phyloP scores from a whole-genome alignment of 176 grass and related monocot genomes.

The Paspalum notatum region DNA sequence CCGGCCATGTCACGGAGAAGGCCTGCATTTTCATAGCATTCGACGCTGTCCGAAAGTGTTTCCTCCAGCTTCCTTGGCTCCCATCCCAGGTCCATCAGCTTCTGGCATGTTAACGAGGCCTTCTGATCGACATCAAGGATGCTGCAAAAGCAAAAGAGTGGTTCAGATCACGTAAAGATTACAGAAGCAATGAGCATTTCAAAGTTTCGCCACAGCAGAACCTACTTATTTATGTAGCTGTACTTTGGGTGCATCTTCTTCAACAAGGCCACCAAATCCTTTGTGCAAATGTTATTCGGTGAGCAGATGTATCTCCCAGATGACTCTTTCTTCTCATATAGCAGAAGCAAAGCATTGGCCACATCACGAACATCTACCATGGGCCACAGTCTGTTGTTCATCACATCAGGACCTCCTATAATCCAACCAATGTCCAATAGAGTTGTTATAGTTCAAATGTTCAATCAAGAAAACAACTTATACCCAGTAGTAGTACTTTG shows the following conservation, averaged over 20 bases:
- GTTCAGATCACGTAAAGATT: neutral
- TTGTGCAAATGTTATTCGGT: conserved; percentile 16
- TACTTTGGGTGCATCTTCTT: conserved; percentile 50
- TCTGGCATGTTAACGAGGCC: conserved; percentile 1
- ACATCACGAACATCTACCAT: conserved; percentile 64
- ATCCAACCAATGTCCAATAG: neutral
- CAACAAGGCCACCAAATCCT: conserved; percentile 53
- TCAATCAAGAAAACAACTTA: neutral
- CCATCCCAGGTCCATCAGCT: conserved; percentile 57
- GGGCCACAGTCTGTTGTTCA: conserved; percentile 49
- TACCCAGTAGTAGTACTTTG: neutral
- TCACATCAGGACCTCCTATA: conserved; percentile 39
- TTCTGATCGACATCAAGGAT: conserved; percentile 22
- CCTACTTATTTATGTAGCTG: conserved; percentile 39
- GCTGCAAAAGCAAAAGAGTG: neutral
- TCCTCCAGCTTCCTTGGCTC: conserved; percentile 42
- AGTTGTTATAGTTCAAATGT: neutral
- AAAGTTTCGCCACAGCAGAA: neutral
- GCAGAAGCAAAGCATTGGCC: conserved; percentile 50
- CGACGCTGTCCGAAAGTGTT: conserved; percentile 35
- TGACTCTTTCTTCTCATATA: conserved; percentile 49
- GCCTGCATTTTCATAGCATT: conserved; percentile 38
- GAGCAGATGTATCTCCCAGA: conserved; percentile 51
- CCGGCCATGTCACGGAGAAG: conserved; percentile 12
- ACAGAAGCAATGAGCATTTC: too few relatives aligned